Evolutionary conservation across 257 asterid species (phyloP), one percentile per base, ranked within the genome.

Genomic region (Hygrophila difformis): DNA sequence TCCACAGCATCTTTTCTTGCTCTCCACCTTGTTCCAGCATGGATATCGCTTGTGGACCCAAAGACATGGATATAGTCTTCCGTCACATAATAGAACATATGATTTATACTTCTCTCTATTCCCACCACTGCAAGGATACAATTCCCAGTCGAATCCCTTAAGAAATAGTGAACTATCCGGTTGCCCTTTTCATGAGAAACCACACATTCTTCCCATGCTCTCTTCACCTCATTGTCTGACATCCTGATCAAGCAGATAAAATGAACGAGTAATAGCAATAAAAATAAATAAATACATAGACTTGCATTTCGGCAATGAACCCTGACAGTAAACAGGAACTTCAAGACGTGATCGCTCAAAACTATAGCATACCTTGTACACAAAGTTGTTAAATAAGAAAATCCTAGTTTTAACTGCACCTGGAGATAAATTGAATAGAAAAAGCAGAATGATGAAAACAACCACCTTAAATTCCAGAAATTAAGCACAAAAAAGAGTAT

Each of bases 101-200:
- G 67, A 21, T 60, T 63, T 36, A 19, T 0, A 54, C 75, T 59
- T 62, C 61, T 68, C 55, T 68, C 74, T 24, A 39, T 58, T 37
- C 81, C 78, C 56, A 66, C 78, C 35, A 66, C 78, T 9, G 67
- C 78, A 55, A 70, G 71, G 41, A 76, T 17, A 10, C 39, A 53
- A 66, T 61, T 46, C 28, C 41, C 55, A 4, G 44, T 48, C 7
- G 58, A 14, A 52, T 72, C 71, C 67, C 23, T 59, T 18, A 73
- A 36, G 53, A 46, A 8, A 38, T 45, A 70, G 66, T 77, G 79
- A 61, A 74, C 46, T 35, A 71, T 12, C 5, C 71, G 51, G 26
- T 19, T 61, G 48, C 71, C 79, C 49, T 46, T 73, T 49, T 49
- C 62, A 31, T 29, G 26, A 37, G 47, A 55, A 48, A 71, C 35